A percentile compares a stretch with the other conserved stretches of the same genome.
Conservation (phyloP, 2,329 filamentous ascomycete genomes). For the Mycosphaerelloides madeirae region DNA sequence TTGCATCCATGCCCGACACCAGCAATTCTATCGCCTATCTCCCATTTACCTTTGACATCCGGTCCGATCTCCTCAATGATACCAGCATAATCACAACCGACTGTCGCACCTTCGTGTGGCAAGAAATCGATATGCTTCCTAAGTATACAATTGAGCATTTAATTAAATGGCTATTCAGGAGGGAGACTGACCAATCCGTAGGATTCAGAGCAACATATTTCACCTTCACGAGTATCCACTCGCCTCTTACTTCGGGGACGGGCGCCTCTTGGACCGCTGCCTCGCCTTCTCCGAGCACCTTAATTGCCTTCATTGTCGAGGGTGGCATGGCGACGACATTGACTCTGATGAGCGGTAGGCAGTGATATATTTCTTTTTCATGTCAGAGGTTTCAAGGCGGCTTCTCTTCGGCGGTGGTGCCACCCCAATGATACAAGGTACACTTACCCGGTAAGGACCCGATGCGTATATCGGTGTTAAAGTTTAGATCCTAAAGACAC, state of each 20-base stretch:
- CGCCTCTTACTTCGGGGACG: conserved; percentile 7
- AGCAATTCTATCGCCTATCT: conserved; percentile 29
- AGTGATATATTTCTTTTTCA: too few species aligned
- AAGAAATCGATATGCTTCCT: too few species aligned
- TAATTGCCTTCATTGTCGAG: conserved; percentile 15
- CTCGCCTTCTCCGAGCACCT: conserved; percentile 14
- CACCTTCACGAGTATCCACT: conserved; percentile 42
- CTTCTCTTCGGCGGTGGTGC: too few species aligned
- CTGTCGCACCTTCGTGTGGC: background rate
- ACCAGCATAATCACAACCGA: conserved; percentile 38
- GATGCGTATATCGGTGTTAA: too few species aligned
- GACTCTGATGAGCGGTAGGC: too few species aligned
- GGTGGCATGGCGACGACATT: background rate
- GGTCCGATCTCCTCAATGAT: conserved; percentile 33
- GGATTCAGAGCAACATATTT: conserved; percentile 37
- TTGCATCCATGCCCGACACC: conserved; percentile 31
- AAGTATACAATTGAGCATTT: too few species aligned
- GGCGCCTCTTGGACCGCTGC: conserved; percentile 12
- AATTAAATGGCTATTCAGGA: too few species aligned
- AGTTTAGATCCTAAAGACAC: too few species aligned
- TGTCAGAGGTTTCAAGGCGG: too few species aligned
- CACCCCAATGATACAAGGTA: too few species aligned
- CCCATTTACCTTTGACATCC: conserved; percentile 28
- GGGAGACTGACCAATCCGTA: too few species aligned
- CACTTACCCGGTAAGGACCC: too few species aligned